Base-by-base conservation (phyloP, 805 yeast genomes). In the Teunomyces gatunensis region DNA sequence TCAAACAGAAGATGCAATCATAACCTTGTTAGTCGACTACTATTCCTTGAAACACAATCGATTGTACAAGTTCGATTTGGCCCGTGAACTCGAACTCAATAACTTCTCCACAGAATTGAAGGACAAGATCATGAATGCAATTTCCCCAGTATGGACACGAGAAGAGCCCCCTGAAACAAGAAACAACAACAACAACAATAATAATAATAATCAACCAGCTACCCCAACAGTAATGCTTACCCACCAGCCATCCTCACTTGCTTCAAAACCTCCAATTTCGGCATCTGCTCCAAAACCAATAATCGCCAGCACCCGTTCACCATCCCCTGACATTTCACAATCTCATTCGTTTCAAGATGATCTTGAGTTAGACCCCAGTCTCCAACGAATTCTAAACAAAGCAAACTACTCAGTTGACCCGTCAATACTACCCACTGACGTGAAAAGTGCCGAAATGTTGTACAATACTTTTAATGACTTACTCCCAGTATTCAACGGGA, bases 401-500 rank as follows among this genome's bases (percentile, higher is more conserved):
- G 51, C 64, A 2, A 64, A 64, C 28, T 77, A 74, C 47, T 60
- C 57, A 3, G 51, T 74, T 25, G 86, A 81, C 44, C 51, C 59
- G 4, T 42, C 77, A 3, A 58, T 69, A 11, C 40, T 54, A 21
- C 59, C 78, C 0, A 50, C 65, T 5, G 53, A 68, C 41, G 66
- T 34, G 61, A 60, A 10, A 59, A 63, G 32, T 55, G 42, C 52
- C 3, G 59, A 61, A 17, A 50, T 52, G 3, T 45, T 73, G 12
- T 41, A 52, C 29, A 49, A 47, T 12, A 45, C 52, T 3, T 25
- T 64, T 4, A 46, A 55, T 6, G 61, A 53, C 1, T 47, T 63
- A 37, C 9, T 39, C 1, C 65, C 68, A 1, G 54, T 56, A 11
- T 90, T 92, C 56, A 78, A 74, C 6, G 86, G 85, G 4, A 74